Percentiles rank a stretch among this genome's conserved stretches.
phyloP scores from a whole-genome alignment of 345 rosid genomes.

The Citrus inodora region DNA sequence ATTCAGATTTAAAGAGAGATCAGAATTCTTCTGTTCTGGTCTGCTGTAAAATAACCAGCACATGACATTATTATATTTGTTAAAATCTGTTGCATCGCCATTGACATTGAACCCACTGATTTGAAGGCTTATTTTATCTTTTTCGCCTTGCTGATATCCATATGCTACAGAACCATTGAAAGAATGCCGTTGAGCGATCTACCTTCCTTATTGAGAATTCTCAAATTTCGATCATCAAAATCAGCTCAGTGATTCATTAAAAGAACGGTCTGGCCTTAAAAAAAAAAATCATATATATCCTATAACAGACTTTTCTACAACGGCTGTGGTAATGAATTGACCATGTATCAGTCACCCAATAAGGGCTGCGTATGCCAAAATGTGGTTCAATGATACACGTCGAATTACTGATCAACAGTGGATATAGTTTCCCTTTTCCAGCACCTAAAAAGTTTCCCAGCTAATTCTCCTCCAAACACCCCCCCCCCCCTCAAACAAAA shows the following conservation, averaged over 20 bases:
- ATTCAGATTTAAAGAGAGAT: too few species aligned
- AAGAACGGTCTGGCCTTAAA: not conserved
- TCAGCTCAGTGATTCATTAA: too few species aligned
- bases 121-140: too few species aligned
- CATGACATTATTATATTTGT: too few species aligned
- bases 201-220: not conserved
- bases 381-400: not conserved
- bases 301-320: not conserved
- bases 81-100: too few species aligned
- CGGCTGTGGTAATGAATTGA: not conserved
- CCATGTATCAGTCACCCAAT: not conserved
- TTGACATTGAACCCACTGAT: too few species aligned
- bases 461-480: too few species aligned
- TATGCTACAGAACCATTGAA: not conserved
- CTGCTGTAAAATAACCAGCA: too few species aligned
- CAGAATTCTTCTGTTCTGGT: too few species aligned
- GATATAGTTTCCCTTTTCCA: not conserved
- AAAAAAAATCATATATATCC: not conserved
- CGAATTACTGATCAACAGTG: slow-evolving; percentile 1
- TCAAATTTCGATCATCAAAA: not conserved
- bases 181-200: not conserved
- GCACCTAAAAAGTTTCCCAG: not conserved
- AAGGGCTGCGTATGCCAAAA: not conserved
- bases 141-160: too few species aligned
- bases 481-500: too few species aligned